Base-by-base conservation (phyloP, 192 early-diverging fungal species). In the Mortierella alpina region DNA sequence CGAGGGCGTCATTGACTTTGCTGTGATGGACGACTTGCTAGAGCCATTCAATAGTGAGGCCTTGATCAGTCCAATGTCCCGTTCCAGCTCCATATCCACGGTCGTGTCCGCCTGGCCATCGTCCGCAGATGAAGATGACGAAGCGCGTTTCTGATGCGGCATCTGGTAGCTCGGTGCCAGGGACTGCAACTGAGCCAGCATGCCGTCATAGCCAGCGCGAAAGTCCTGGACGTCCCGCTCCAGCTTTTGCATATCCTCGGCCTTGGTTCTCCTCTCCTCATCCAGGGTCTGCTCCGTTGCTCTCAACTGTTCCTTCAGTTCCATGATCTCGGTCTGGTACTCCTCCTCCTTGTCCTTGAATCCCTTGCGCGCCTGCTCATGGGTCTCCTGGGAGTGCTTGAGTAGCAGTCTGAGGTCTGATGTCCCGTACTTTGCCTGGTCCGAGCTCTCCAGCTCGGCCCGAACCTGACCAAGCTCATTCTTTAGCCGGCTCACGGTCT, bases 281-380 rank as follows among this genome's bases (percentile, higher is more conserved):
- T 80, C 77, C 47, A 80, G 60, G n/a, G 63, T 40, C 14, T 72
- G 64, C 23, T 80, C 69, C 7, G 66, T 64, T 47, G 64, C 18
- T 23, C 50, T 56, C 8, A 80, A 65, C 17, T 60, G 77, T 12
- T 72, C 70, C 66, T 59, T 80, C 52, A 80, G 23, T 7, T 67
- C 77, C 13, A 53, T 52, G 20, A 80, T 68, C 42, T 80, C 77
- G 12, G 70, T 48, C 42, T 59, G 51, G 42, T 70, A 71, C n/a
- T 80, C 77, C 31, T 80, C 77, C 20, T 80, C 77, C 57, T 80
- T 80, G 66, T 80, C 77, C 59, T 72, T 67, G 42, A 72, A 66
- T 18, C n/a, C 44, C 66, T 72, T 62, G n/a, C 53, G 69, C 10
- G 59, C 51, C 4, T 65, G 20, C 20, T 72, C 77, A 12, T 80